Evolutionary conservation across 352 stramenopile genomes (phyloP).

Genomic region (Blastocystis sp.): DNA sequence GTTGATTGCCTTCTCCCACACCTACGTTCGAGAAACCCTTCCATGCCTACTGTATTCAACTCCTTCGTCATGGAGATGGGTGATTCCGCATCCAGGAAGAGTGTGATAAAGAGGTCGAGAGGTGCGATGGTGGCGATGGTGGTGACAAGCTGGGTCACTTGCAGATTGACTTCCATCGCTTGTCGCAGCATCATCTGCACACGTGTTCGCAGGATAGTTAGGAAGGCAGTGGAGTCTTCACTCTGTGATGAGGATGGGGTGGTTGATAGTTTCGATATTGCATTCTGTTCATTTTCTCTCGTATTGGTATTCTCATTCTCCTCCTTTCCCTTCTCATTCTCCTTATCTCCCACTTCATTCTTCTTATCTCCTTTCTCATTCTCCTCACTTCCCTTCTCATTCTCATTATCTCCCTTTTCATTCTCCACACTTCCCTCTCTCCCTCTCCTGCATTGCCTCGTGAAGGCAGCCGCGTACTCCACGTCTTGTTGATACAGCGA

Average conservation of each 20-base stretch:
- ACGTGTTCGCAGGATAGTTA: not conserved
- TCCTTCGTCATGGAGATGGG: not conserved
- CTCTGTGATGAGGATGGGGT: not conserved
- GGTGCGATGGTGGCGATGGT: not conserved
- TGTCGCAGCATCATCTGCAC: conserved; percentile 18
- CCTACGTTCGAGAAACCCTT: not conserved
- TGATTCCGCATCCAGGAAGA: not conserved
- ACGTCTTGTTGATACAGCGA: not conserved
- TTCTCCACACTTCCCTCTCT: not conserved
- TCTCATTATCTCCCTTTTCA: not conserved
- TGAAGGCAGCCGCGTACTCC: not conserved
- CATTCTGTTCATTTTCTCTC: no score
- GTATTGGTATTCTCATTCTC: no score
- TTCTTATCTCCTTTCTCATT: no score
- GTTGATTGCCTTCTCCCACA: conserved; percentile 18
- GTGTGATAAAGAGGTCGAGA: not conserved
- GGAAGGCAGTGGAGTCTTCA: no score
- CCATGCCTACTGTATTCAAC: not conserved
- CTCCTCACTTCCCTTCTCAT: not conserved
- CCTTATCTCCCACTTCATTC: not conserved
- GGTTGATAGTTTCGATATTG: no score
- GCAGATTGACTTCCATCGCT: conserved; percentile 34
- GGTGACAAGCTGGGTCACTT: conserved; percentile 13
- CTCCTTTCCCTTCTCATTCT: not conserved
- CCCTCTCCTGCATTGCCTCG: not conserved